Percentiles rank a stretch among this genome's conserved stretches.
Conservation (phyloP, 495 filamentous ascomycete genomes). For the Acidomyces sp. region DNA sequence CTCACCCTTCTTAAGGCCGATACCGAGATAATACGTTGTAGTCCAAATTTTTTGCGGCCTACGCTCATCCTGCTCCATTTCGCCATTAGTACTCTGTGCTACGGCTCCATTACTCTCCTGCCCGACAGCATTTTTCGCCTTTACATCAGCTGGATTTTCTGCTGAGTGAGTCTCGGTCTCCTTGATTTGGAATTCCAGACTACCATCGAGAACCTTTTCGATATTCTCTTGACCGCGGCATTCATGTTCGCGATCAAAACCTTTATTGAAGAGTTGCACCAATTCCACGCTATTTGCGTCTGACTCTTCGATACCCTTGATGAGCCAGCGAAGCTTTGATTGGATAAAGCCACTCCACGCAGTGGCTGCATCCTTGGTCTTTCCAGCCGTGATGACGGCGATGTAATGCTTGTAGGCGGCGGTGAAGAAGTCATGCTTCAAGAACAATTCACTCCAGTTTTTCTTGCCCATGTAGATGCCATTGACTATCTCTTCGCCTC, state of each 20-base stretch:
- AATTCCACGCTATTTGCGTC: conserved; percentile 51
- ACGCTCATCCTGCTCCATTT: conserved; percentile 19
- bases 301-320: conserved; percentile 63
- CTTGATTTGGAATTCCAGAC: conserved; percentile 51
- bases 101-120: conserved; percentile 31
- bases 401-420: conserved; percentile 88
- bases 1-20: conserved; percentile 56
- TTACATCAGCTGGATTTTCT: conserved; percentile 43
- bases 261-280: conserved; percentile 86
- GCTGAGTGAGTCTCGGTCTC: conserved; percentile 47
- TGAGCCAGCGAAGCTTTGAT: conserved; percentile 77
- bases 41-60: conserved; percentile 53
- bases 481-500: conserved; percentile 63
- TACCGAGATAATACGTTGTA: conserved; percentile 76
- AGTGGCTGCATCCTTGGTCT: conserved; percentile 68
- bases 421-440: conserved; percentile 83
- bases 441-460: conserved; percentile 79
- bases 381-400: conserved; percentile 72
- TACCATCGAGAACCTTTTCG: conserved; percentile 56
- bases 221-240: conserved; percentile 60
- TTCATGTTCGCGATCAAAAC: conserved; percentile 66
- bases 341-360: conserved; percentile 86
- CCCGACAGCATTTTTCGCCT: conserved; percentile 38
- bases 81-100: conserved; percentile 13
- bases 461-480: conserved; percentile 62